These are phyloP conservation scores for Lactarius psammicola DNA, from an alignment of 768 basidiomycete species.

Conservation along the genomic window DNA sequence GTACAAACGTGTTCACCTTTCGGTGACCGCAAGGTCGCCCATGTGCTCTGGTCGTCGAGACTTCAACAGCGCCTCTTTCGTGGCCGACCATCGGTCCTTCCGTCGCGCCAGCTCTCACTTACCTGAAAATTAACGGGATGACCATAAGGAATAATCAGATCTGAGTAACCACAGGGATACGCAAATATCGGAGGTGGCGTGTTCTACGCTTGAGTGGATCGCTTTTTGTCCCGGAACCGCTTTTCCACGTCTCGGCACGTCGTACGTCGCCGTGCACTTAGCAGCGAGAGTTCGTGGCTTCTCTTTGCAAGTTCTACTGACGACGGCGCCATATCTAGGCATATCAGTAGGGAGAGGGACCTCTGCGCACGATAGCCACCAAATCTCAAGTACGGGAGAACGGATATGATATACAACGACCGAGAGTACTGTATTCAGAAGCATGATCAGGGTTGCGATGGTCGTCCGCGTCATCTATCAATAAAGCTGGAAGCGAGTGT, in stretches of 20 bases:
- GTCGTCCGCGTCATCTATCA: not conserved
- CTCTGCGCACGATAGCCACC: not conserved
- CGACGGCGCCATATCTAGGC: not conserved
- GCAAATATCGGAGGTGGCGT: not conserved
- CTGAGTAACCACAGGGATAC: not conserved
- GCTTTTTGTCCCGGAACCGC: too few species aligned
- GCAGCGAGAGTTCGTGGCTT: not conserved
- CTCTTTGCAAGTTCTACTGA: not conserved
- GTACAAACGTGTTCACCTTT: conserved; percentile 21
- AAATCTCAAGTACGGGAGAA: not conserved
- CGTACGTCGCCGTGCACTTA: not conserved
- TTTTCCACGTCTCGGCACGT: too few species aligned
- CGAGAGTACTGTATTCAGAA: not conserved
- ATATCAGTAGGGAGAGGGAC: too few species aligned
- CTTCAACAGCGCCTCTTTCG: not conserved
- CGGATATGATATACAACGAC: not conserved
- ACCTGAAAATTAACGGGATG: not conserved
- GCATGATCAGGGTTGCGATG: not conserved
- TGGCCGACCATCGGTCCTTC: conserved; percentile 1
- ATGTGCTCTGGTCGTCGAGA: not conserved
- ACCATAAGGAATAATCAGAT: not conserved
- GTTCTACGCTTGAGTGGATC: not conserved
- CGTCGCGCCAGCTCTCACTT: not conserved
- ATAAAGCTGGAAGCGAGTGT: not conserved
- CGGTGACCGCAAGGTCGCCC: conserved; percentile 8